Percentiles rank a stretch among this genome's conserved stretches.
phyloP scores from a whole-genome alignment of 306 rosid species.

The Datisca glomerata region DNA sequence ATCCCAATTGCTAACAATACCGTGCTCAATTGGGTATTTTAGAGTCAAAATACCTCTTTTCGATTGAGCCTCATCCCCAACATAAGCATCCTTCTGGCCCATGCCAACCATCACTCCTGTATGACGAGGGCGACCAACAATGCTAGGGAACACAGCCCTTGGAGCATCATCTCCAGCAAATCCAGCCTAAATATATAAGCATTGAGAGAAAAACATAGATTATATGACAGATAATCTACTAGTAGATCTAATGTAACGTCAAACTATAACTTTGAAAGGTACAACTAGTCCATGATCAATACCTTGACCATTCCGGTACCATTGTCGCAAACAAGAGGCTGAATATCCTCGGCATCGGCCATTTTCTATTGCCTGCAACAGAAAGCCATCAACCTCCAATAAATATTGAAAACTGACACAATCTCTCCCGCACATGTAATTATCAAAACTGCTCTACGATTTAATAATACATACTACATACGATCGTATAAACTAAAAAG shows the following conservation, averaged over 20 bases:
- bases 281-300: slow-evolving; percentile 9
- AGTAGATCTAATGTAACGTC: background rate
- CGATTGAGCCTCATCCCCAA: slow-evolving; percentile 95
- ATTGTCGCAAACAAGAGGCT: slow-evolving; percentile 95
- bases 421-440: no score
- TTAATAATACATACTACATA: background rate
- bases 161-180: slow-evolving; percentile 99
- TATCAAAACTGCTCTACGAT: no score
- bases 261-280: background rate
- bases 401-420: background rate
- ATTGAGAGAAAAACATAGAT: background rate
- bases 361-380: slow-evolving; percentile 33
- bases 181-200: slow-evolving; percentile 54
- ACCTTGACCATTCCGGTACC: slow-evolving; percentile 99
- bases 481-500: background rate
- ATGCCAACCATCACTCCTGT: slow-evolving; percentile 98
- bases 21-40: slow-evolving; percentile 92
- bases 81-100: slow-evolving; percentile 99
- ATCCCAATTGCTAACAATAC: slow-evolving; percentile 93
- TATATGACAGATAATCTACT: background rate
- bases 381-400: background rate
- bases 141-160: slow-evolving; percentile 96
- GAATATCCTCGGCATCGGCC: slow-evolving; percentile 89
- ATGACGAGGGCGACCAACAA: slow-evolving; percentile 94
- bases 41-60: slow-evolving; percentile 88